Percentiles rank a stretch among this genome's conserved stretches.
phyloP scores from a whole-genome alignment of 2,329 filamentous ascomycete genomes.

The Colletotrichum abscissum region DNA sequence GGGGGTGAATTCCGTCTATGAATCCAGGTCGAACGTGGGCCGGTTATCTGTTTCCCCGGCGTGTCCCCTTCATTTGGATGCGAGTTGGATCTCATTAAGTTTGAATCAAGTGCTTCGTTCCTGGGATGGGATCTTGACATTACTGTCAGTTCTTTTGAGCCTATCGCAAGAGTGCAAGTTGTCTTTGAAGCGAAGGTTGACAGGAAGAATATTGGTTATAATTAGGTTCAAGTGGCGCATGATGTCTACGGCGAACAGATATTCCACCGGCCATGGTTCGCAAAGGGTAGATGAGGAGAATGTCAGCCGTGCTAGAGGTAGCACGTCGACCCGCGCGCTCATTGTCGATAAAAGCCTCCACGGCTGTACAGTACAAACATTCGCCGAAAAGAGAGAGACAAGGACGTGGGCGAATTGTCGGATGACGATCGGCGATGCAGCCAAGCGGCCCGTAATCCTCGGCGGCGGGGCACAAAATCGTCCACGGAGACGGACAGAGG shows the following conservation, averaged over 20 bases:
- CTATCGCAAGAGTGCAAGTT: background rate
- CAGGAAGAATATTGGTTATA: background rate
- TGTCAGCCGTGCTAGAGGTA: conserved; percentile 5
- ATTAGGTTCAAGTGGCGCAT: background rate
- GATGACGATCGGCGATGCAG: conserved; percentile 21
- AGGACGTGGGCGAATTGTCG: background rate
- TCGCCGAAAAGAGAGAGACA: background rate
- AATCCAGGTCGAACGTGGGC: background rate
- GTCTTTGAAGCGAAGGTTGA: background rate
- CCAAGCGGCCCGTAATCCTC: conserved; percentile 21
- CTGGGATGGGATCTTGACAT: too few species aligned
- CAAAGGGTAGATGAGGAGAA: too few species aligned
- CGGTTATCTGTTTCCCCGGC: background rate
- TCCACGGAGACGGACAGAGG: too few species aligned
- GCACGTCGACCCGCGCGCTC: background rate
- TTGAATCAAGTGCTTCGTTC: too few species aligned
- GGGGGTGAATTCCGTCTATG: background rate
- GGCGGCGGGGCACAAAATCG: conserved; percentile 6
- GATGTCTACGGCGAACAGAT: background rate
- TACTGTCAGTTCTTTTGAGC: too few species aligned
- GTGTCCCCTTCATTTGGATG: background rate
- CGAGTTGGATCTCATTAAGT: background rate
- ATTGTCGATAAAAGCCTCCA: conserved; percentile 22
- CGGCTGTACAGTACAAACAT: too few species aligned
- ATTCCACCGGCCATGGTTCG: background rate